These are phyloP conservation scores for Zygoascus flipseniorum DNA, from an alignment of 805 yeast genomes.

Conservation along the genomic window DNA sequence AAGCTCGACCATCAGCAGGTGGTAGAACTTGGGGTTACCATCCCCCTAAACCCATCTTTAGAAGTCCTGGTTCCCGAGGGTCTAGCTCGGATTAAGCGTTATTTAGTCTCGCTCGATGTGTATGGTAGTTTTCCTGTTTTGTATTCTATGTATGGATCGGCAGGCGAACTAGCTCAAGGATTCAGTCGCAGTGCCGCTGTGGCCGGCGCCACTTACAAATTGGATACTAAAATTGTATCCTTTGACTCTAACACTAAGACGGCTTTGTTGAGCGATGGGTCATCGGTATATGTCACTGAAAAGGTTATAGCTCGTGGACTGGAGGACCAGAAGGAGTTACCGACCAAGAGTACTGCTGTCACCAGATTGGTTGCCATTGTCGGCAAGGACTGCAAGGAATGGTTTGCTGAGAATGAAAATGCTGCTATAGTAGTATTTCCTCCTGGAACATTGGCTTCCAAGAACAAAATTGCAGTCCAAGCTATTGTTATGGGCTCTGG, in stretches of 20 bases:
- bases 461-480: constrained; percentile 71
- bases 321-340: constrained; percentile 14
- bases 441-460: constrained; percentile 59
- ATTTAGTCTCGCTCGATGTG: constrained; percentile 74
- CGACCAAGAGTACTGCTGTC: constrained; percentile 26
- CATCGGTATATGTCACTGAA: constrained; percentile 66
- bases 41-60: constrained; percentile 65
- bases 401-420: constrained; percentile 81
- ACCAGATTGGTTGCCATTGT: constrained; percentile 78
- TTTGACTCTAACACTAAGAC: constrained; percentile 59
- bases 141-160: constrained; percentile 89
- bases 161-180: constrained; percentile 93
- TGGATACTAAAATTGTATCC: constrained; percentile 55
- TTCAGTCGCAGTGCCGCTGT: constrained; percentile 97
- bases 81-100: constrained; percentile 71
- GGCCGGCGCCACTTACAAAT: constrained; percentile 89
- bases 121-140: constrained; percentile 93
- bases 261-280: constrained; percentile 59
- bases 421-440: constrained; percentile 91
- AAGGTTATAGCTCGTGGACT: constrained; percentile 42
- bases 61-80: constrained; percentile 65
- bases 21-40: constrained; percentile 75
- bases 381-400: constrained; percentile 77
- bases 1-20: constrained; percentile 66
- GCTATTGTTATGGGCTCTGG: constrained; percentile 82